Evolutionary conservation across 768 basidiomycete genomes (phyloP).

Genomic region (Naganishia onofrii): DNA sequence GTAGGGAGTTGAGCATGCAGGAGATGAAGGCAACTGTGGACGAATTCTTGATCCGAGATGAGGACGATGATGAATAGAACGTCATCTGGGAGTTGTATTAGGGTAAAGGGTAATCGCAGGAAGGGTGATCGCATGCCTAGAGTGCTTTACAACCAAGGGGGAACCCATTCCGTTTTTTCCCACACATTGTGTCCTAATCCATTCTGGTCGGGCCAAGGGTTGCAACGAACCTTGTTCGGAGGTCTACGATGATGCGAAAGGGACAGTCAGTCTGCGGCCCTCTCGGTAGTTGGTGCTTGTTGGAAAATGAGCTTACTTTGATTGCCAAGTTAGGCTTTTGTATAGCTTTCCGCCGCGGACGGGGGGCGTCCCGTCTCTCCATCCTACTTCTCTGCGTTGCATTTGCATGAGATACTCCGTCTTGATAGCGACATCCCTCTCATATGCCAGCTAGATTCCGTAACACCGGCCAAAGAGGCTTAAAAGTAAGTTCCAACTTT

Average conservation of each 20-base stretch:
- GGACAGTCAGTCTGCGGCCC: neutral
- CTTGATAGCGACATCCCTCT: conserved; percentile 40
- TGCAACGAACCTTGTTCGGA: conserved; percentile 48
- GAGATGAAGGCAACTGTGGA: conserved; percentile 41
- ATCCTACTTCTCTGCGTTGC: conserved; percentile 39
- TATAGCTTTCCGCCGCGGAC: conserved; percentile 6
- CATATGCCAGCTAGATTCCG: conserved; percentile 43
- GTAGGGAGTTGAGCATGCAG: conserved; percentile 30
- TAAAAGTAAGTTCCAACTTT: neutral
- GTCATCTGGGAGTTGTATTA: neutral
- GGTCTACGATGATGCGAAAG: conserved; percentile 35
- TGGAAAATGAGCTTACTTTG: conserved; percentile 33
- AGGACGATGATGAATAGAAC: conserved; percentile 4
- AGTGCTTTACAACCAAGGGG: conserved; percentile 34
- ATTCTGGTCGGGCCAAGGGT: conserved; percentile 49
- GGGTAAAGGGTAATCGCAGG: neutral
- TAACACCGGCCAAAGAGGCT: neutral
- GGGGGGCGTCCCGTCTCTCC: conserved; percentile 44
- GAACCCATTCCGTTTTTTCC: conserved; percentile 45
- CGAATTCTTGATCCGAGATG: conserved; percentile 40
- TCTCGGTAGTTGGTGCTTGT: neutral
- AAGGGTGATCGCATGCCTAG: neutral
- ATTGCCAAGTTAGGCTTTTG: conserved; percentile 35
- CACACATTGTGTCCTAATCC: conserved; percentile 49
- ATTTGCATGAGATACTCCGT: conserved; percentile 35